Conservation (phyloP, 371 early-diverging fungal genomes). For the Dinochytrium kinnereticum region DNA sequence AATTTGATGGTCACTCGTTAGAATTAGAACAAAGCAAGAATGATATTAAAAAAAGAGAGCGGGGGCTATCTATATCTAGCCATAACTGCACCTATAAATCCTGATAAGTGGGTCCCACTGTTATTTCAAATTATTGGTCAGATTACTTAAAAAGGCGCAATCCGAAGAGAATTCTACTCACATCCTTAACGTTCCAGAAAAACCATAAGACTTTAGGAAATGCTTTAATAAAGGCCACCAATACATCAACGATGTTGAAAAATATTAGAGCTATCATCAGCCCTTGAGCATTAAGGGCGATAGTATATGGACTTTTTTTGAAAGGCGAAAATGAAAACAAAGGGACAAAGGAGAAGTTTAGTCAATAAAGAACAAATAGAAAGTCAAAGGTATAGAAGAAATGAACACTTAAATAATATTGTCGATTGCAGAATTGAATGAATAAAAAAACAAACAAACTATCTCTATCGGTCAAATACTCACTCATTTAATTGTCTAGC, state of each 20-base stretch:
- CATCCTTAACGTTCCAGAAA: slow-evolving; percentile 8
- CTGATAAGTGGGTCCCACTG: background rate
- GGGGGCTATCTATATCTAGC: background rate
- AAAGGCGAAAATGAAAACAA: too few species aligned
- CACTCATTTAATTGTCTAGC: background rate
- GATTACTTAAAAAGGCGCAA: background rate
- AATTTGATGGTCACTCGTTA: too few species aligned
- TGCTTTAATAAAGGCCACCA: slow-evolving; percentile 17
- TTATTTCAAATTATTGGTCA: background rate
- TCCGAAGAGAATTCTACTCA: background rate
- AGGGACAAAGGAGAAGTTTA: too few species aligned
- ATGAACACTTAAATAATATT: background rate
- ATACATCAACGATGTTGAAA: slow-evolving; percentile 10
- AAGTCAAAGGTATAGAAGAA: too few species aligned
- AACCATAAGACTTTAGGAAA: slow-evolving; percentile 20
- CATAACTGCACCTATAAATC: background rate
- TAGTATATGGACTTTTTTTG: background rate
- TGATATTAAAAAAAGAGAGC: background rate
- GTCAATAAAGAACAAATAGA: too few species aligned
- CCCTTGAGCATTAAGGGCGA: slow-evolving; percentile 2
- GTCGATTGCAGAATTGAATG: background rate
- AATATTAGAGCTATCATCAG: slow-evolving; percentile 16
- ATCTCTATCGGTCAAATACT: background rate
- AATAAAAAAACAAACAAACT: background rate
- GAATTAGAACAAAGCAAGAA: background rate